phyloP scores from a whole-genome alignment of 2,329 filamentous ascomycete species.

The Cladosporium colombiae region DNA sequence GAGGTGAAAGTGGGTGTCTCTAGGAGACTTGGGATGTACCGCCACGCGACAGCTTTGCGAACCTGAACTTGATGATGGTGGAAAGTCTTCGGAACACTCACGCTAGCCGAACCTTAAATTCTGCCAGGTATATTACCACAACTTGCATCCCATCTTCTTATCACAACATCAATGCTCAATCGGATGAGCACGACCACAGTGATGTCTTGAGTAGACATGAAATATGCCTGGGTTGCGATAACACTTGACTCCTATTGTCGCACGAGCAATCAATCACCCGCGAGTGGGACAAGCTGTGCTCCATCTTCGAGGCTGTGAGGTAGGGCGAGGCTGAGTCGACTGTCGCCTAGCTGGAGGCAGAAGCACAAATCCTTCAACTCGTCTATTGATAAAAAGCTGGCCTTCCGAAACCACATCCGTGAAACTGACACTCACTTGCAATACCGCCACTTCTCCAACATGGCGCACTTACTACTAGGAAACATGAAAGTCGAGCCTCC shows the following conservation, averaged over 20 bases:
- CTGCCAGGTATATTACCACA: neutral
- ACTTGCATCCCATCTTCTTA: neutral
- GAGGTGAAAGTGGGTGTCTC: conserved; percentile 2
- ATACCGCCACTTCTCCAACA: neutral
- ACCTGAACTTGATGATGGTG: conserved; percentile 6
- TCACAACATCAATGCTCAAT: neutral
- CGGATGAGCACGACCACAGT: neutral
- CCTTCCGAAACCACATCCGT: neutral
- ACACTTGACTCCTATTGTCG: neutral
- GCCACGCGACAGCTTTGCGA: conserved; percentile 18
- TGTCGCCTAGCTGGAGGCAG: conserved; percentile 6
- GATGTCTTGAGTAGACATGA: no score
- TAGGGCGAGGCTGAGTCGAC: conserved; percentile 3
- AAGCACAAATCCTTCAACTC: neutral
- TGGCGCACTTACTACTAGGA: neutral
- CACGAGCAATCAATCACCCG: neutral
- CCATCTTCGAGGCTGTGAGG: neutral
- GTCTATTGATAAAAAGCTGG: neutral
- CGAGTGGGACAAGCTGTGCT: neutral
- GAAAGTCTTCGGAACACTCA: conserved; percentile 9
- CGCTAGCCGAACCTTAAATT: neutral
- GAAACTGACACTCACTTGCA: neutral
- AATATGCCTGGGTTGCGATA: no score
- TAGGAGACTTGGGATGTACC: conserved; percentile 11
- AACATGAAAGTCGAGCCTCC: conserved; percentile 26